These are phyloP conservation scores for Rhynchosporium agropyri DNA, from an alignment of 2,329 filamentous ascomycete species.

Conservation along the genomic window DNA sequence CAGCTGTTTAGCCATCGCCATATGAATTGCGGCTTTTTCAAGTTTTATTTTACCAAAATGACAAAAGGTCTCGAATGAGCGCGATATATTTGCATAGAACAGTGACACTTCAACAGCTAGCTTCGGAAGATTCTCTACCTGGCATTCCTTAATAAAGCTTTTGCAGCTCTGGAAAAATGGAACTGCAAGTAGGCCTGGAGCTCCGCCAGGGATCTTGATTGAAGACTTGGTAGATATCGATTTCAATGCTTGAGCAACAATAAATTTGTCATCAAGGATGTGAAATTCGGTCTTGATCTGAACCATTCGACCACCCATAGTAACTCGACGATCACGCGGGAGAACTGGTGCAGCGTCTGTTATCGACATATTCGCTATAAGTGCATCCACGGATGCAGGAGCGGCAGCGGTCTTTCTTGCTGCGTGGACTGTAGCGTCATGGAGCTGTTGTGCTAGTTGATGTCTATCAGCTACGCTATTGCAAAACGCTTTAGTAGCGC, in stretches of 20 bases:
- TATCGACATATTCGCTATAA: constrained; percentile 33
- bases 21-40: constrained; percentile 19
- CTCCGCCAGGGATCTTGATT: background rate
- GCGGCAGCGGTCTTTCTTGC: no score
- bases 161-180: constrained; percentile 39
- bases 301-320: constrained; percentile 2
- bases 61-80: constrained; percentile 6
- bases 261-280: background rate
- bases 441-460: constrained; percentile 46
- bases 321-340: constrained; percentile 40
- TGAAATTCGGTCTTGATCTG: background rate
- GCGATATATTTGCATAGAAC: constrained; percentile 37
- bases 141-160: constrained; percentile 41
- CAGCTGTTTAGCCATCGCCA: constrained; percentile 21
- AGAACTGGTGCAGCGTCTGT: constrained; percentile 30
- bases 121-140: constrained; percentile 42
- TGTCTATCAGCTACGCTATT: constrained; percentile 34
- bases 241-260: background rate
- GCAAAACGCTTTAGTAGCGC: background rate
- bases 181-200: background rate
- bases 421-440: constrained; percentile 40
- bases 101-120: constrained; percentile 44
- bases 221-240: background rate
- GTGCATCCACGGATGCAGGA: constrained; percentile 8
- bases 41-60: constrained; percentile 25